Evolutionary conservation across 2,329 filamentous ascomycete genomes (phyloP).

Genomic region (Clonostachys solani): DNA sequence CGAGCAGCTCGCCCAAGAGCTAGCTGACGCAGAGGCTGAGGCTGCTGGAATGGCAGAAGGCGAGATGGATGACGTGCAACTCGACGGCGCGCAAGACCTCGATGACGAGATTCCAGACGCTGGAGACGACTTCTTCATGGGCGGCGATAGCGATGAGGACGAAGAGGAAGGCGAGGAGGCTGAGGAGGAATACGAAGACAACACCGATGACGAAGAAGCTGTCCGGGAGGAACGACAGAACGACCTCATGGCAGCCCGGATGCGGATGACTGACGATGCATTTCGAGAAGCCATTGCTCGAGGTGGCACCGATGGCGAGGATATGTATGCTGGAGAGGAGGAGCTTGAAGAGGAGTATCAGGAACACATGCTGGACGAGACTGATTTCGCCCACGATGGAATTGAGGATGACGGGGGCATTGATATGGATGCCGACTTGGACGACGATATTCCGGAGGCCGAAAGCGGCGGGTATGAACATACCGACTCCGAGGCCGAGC

Average conservation of each 20-base stretch:
- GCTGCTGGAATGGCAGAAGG: slow-evolving; percentile 30
- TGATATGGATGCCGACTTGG: slow-evolving; percentile 64
- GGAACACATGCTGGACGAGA: slow-evolving; percentile 59
- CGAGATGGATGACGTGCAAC: slow-evolving; percentile 49
- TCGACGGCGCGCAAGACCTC: slow-evolving; percentile 55
- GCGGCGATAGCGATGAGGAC: slow-evolving; percentile 36
- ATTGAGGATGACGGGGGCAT: slow-evolving; percentile 13
- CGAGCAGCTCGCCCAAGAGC: slow-evolving; percentile 68
- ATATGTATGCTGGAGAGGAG: slow-evolving; percentile 49
- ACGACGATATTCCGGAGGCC: slow-evolving; percentile 66
- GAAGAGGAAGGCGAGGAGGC: slow-evolving; percentile 30
- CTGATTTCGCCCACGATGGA: slow-evolving; percentile 43
- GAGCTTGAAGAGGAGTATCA: slow-evolving; percentile 50
- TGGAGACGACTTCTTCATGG: slow-evolving; percentile 48
- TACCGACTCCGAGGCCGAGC: slow-evolving; percentile 68
- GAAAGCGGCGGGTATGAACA: slow-evolving; percentile 67
- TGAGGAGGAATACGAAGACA: slow-evolving; percentile 32
- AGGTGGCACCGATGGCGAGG: slow-evolving; percentile 40
- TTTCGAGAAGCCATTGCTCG: slow-evolving; percentile 54
- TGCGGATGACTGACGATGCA: slow-evolving; percentile 56
- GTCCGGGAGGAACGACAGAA: slow-evolving; percentile 39
- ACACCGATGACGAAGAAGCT: slow-evolving; percentile 32
- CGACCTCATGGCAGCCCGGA: slow-evolving; percentile 42
- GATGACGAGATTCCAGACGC: slow-evolving; percentile 73
- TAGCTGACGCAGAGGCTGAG: slow-evolving; percentile 61